A percentile compares a stretch with the other conserved stretches of the same genome.
These are phyloP conservation scores for Aspergillus steynii DNA, from an alignment of 495 filamentous ascomycete species.

Conservation along the genomic window DNA sequence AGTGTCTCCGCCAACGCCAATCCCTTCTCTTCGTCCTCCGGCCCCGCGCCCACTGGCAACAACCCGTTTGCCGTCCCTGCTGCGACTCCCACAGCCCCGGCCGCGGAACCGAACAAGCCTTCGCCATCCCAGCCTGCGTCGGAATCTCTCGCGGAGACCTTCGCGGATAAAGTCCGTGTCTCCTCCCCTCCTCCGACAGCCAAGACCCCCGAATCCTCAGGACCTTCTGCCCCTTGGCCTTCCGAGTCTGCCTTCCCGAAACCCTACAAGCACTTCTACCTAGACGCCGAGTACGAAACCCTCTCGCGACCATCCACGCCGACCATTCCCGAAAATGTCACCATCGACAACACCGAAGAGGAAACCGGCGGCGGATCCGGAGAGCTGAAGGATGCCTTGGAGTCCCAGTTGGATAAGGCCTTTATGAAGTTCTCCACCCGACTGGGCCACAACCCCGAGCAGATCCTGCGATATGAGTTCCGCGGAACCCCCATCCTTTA, in stretches of 20 bases:
- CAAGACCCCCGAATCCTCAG: conserved; percentile 33
- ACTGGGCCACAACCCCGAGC: conserved; percentile 88
- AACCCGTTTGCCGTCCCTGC: conserved; percentile 52
- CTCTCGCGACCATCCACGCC: conserved; percentile 54
- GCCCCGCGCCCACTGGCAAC: conserved; percentile 24
- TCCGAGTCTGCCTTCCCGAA: conserved; percentile 58
- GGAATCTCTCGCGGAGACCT: conserved; percentile 63
- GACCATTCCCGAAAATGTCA: conserved; percentile 47
- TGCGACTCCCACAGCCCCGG: conserved; percentile 35
- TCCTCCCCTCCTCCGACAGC: conserved; percentile 48
- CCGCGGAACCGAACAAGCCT: conserved; percentile 9
- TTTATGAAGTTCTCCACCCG: conserved; percentile 91
- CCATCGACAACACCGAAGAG: conserved; percentile 59
- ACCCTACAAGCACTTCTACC: conserved; percentile 73
- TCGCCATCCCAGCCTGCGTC: conserved; percentile 8
- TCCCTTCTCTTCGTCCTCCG: conserved; percentile 52
- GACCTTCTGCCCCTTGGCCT: conserved; percentile 69
- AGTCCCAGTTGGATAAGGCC: conserved; percentile 77
- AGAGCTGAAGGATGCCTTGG: conserved; percentile 82
- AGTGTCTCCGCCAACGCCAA: conserved; percentile 54
- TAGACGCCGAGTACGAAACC: conserved; percentile 92
- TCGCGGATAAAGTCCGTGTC: conserved; percentile 65
- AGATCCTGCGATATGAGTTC: conserved; percentile 92
- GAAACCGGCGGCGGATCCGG: conserved; percentile 47
- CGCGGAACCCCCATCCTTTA: conserved; percentile 79